A percentile compares a stretch with the other conserved stretches of the same genome.
Evolutionary conservation across 2,329 filamentous ascomycete species (phyloP).

Genomic region (Aphanocladium album): DNA sequence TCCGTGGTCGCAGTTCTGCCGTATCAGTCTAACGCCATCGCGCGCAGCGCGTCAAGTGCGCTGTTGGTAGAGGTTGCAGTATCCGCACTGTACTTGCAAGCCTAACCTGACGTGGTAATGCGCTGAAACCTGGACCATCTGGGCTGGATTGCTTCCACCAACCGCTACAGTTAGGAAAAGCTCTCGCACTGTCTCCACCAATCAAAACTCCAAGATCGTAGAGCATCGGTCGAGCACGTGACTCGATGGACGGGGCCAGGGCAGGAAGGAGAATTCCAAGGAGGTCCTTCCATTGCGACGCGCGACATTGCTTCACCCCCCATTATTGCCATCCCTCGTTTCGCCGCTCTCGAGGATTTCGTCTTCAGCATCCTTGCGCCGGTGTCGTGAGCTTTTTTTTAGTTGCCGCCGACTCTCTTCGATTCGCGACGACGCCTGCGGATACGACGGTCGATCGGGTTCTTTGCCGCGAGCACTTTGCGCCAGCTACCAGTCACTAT

Average conservation of each 20-base stretch:
- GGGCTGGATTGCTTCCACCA: neutral
- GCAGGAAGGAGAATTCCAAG: neutral
- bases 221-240: neutral
- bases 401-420: neutral
- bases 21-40: neutral
- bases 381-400: neutral
- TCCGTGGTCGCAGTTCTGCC: neutral
- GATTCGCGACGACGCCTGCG: conserved; percentile 1
- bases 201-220: neutral
- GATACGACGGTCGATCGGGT: neutral
- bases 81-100: neutral
- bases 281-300: conserved; percentile 2
- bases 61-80: neutral
- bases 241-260: neutral
- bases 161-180: rapidly evolving
- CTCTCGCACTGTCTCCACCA: conserved; percentile 1
- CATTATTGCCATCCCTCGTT: conserved; percentile 6
- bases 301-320: conserved; percentile 3
- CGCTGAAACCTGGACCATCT: neutral
- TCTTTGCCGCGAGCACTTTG: neutral
- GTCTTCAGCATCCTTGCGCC: neutral
- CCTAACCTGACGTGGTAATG: neutral
- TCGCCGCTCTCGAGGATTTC: neutral
- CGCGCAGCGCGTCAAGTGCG: neutral
- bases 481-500: neutral